Conservation (phyloP, 2,329 filamentous ascomycete species). For the Grosmannia serpens region DNA sequence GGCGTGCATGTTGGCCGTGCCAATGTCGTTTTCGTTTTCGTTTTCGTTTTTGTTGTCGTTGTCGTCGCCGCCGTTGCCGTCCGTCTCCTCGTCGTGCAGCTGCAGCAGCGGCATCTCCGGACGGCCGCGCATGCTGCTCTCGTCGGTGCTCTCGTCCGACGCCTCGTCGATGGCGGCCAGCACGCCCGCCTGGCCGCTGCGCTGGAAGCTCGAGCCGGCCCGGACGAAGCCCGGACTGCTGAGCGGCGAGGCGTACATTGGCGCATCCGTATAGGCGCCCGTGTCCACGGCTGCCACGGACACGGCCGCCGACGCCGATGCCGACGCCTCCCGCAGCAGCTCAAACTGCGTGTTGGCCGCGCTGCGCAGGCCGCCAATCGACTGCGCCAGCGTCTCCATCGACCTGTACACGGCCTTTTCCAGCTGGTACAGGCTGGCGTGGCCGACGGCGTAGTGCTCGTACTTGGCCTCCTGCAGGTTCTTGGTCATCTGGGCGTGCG, state of each 20-base stretch:
- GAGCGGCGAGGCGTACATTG: background rate
- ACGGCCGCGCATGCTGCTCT: slow-evolving; percentile 19
- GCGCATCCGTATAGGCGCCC: no score
- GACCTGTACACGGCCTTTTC: slow-evolving; percentile 74
- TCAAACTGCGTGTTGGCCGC: slow-evolving; percentile 83
- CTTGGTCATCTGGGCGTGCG: slow-evolving; percentile 60
- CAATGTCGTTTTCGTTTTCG: no score
- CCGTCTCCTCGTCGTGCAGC: background rate
- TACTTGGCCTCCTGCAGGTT: slow-evolving; percentile 77
- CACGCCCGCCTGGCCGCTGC: slow-evolving; percentile 28
- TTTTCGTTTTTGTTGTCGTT: background rate
- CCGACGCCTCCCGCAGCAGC: slow-evolving; percentile 53
- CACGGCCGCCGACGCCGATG: slow-evolving; percentile 14
- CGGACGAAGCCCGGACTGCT: slow-evolving; percentile 12
- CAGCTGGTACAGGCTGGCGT: slow-evolving; percentile 65
- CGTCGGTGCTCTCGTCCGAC: slow-evolving; percentile 41
- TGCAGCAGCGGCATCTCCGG: background rate
- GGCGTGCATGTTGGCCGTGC: background rate
- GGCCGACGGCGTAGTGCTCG: slow-evolving; percentile 75
- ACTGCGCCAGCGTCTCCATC: slow-evolving; percentile 75
- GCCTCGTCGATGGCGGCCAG: slow-evolving; percentile 53
- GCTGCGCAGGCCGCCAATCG: slow-evolving; percentile 80
- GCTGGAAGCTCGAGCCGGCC: slow-evolving; percentile 21
- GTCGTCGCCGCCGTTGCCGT: background rate
- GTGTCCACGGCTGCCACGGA: background rate